Evolutionary conservation across 2,329 filamentous ascomycete species (phyloP), one percentile per base, ranked within the genome.

Genomic region (Beauveria rudraprayagi): DNA sequence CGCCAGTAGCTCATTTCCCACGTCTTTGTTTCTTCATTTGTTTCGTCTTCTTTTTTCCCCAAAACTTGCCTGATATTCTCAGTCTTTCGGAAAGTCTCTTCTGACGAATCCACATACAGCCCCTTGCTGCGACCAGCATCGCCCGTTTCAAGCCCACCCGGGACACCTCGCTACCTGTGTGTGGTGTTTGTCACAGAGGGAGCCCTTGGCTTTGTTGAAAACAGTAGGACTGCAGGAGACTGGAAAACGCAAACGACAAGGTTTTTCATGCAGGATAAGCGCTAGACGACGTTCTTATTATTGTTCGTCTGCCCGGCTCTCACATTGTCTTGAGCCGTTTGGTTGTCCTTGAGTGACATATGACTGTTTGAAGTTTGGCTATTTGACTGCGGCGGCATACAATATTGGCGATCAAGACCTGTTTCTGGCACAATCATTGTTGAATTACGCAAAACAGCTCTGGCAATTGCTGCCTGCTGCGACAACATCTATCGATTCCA

Each of bases 1-100:
- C 53, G 9, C 53, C 44, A 43, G 34, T 6, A 51, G 37, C 56
- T 59, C 56, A 52, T 59, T 52, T 59, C 56, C 47, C 26, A 24
- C 22, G 34, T 19, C 41, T 41, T 50, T 37, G 28, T 41, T 16
- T 37, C 8, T 51, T 37, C 16, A 22, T 58, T 51, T 41, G 14
- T 19, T 57, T 24, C 24, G 22, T 48, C 34, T 52, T 30, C 19
- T 22, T 41, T 19, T 19, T 0, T 10, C 22, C 1, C 14, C 9
- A 2, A 34, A 28, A 28, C 14, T 26, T 22, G 28, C 19, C 34
- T 54, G 41, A 10, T 10, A 43, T 43, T 19, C 7, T n/a, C 40
- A 8, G 3, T 43, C 11, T 19, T 43, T 43, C 34, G 14, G 34
- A 37, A 37, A 37, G 5, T 14, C 11, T 1, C 24, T 16, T 37